These are phyloP conservation scores for Rhodotorula sp. DNA, from an alignment of 1,284 basidiomycete species.

Conservation along the genomic window DNA sequence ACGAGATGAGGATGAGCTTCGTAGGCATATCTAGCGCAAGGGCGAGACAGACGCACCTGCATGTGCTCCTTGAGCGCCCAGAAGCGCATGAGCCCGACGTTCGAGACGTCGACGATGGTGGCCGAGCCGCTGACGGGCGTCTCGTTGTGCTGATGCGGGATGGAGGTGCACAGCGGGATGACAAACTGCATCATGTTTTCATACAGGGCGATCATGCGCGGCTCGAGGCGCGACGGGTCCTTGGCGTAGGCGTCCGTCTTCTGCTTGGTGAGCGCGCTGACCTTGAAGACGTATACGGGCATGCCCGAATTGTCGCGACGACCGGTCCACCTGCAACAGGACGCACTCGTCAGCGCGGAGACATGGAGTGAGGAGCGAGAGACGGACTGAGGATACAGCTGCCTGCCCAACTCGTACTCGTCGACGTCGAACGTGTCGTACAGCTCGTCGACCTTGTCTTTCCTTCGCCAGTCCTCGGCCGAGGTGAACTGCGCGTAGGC, in stretches of 20 bases:
- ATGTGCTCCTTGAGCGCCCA: constrained; percentile 59
- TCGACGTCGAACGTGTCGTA: constrained; percentile 61
- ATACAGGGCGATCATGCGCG: constrained; percentile 63
- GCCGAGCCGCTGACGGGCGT: constrained; percentile 62
- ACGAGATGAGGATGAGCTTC: too few relatives aligned
- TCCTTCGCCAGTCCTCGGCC: constrained; percentile 65
- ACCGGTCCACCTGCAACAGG: constrained; percentile 62
- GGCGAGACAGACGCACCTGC: constrained; percentile 39
- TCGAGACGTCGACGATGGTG: constrained; percentile 71
- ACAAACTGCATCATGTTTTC: constrained; percentile 62
- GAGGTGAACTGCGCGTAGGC: constrained; percentile 69
- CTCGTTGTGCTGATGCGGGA: constrained; percentile 59
- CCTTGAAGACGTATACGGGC: constrained; percentile 70
- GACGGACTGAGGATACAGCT: constrained; percentile 49
- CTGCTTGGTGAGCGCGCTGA: constrained; percentile 58
- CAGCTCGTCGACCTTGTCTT: constrained; percentile 63
- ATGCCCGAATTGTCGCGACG: constrained; percentile 59
- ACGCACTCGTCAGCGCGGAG: constrained; percentile 61
- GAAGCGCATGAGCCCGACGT: constrained; percentile 63
- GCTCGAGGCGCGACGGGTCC: constrained; percentile 62
- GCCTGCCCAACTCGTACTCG: constrained; percentile 59
- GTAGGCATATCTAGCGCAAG: too few relatives aligned
- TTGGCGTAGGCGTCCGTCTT: constrained; percentile 64
- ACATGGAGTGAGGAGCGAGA: constrained; percentile 37
- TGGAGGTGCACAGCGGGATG: constrained; percentile 59